Evolutionary conservation across 495 filamentous ascomycete genomes (phyloP), one percentile per base, ranked within the genome.

Genomic region (Aspergillus cavernicola): DNA sequence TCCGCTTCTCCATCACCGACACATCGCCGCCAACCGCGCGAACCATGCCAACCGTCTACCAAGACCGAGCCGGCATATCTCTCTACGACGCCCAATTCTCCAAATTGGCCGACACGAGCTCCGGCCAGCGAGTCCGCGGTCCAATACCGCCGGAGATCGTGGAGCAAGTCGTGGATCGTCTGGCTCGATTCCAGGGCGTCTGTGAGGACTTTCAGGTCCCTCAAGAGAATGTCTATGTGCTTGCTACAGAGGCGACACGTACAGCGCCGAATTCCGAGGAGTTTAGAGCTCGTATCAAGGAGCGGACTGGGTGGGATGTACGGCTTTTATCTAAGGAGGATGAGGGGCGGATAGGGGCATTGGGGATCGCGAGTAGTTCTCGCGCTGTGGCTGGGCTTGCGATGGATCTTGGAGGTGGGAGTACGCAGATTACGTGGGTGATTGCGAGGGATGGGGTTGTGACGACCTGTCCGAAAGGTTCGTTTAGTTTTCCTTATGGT

Each of bases 401-500:
- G 28, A 88, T 96, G 75, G 90, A 96, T 66, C 77, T 96, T 1
- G 90, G 90, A 6, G 91, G 91, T 0, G 91, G 90, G 3, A 92
- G 88, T 62, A 87, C 89, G 22, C 90, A 96, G 72, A 82, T 95
- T 72, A 89, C 86, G 6, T 95, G 89, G 78, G 74, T 95, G 60
- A 71, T 84, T 55, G 80, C 83, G 1, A 59, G 66, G 8, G 58
- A 70, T 11, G 81, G 78, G 1, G 54, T 67, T 4, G 71, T 84
- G 3, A 53, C 66, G 24, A 81, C 80, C 57, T 72, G 73, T 38
- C 55, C 73, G 18, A 55, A 60, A 37, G 72, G 69, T 0, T 64
- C 73, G 3, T 67, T 78, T n/a, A 80, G 74, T 61, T 73, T 96
- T 55, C 90, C 90, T 6, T 95, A 90, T 64, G 90, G 90, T 12